Base-by-base conservation (phyloP, 164 flowering plant genomes). In the Kalanchoe fedtschenkoi region DNA sequence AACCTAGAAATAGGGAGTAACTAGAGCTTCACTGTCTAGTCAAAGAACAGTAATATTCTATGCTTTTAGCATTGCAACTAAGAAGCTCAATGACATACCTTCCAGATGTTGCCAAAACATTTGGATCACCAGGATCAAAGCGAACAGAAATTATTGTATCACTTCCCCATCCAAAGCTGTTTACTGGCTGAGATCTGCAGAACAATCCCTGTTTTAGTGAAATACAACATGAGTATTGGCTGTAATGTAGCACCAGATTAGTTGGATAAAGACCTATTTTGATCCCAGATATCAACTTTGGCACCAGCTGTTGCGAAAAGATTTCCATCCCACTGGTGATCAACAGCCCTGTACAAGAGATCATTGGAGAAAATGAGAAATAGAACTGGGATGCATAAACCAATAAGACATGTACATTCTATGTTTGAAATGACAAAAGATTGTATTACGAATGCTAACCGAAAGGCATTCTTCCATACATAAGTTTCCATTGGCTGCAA, bases 251-350 rank as follows among this genome's bases (percentile, higher is more conserved):
- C 10, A 46, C 2, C 14, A 62, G 54, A 38, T 4, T 9, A 60
- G 26, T 4, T 37, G 55, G 43, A 65, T 15, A 19, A 34, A 57
- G 65, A 92, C 98, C 97, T 93, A 66, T 85, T 90, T 66, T 82
- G 95, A 77, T 90, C 87, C 99, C 99, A 93, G 65, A 93, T 85
- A 68, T 93, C 91, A 41, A 93, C 86, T 81, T 83, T 89, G 66
- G 91, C 91, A 62, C 99, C 96, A 70, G 83, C 97, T 43, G 99
- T 93, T 39, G 97, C 97, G 81, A 93, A 93, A 30, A 80, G 81
- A 59, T 76, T 75, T 73, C 87, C 89, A 41, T 78, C 84, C 84
- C 86, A 84, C 65, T 90, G 91, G 72, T 93, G 96, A 80, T 93
- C 97, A 68, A 84, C 93, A 64, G 81, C 95, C 84, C 95, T 90